These are phyloP conservation scores for Jamesozyma jinghongensis DNA, from an alignment of 805 yeast genomes.

Conservation along the genomic window DNA sequence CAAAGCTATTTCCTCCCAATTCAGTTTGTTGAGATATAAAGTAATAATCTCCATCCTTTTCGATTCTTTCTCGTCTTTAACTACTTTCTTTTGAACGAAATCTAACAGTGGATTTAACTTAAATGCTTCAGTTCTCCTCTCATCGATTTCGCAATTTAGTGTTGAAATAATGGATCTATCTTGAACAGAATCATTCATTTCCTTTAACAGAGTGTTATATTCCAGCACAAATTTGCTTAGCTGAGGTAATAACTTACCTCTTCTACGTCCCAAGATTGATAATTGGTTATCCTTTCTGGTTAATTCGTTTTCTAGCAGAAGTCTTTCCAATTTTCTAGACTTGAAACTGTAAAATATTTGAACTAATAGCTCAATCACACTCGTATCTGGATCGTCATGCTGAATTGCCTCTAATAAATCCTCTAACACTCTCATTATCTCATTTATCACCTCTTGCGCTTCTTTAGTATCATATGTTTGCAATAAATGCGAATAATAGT, in stretches of 20 bases:
- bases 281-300: slow-evolving; percentile 31
- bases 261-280: slow-evolving; percentile 14
- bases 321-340: slow-evolving; percentile 42
- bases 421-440: slow-evolving; percentile 40
- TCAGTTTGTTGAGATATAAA: slow-evolving; percentile 15
- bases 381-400: slow-evolving; percentile 59
- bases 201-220: slow-evolving; percentile 11
- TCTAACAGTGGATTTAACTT: slow-evolving; percentile 23
- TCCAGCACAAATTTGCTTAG: slow-evolving; percentile 10
- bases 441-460: slow-evolving; percentile 33
- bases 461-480: slow-evolving; percentile 19
- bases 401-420: slow-evolving; percentile 58
- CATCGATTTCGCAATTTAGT: neutral
- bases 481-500: slow-evolving; percentile 39
- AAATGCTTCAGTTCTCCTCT: neutral
- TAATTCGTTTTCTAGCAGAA: slow-evolving; percentile 50
- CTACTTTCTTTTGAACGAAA: slow-evolving; percentile 28
- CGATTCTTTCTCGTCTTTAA: slow-evolving; percentile 32
- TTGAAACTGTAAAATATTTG: slow-evolving; percentile 44
- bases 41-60: slow-evolving; percentile 27
- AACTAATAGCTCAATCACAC: slow-evolving; percentile 41
- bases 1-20: slow-evolving; percentile 25
- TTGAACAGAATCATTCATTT: slow-evolving; percentile 12
- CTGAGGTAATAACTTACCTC: slow-evolving; percentile 24
- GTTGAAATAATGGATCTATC: neutral